Percentiles rank a stretch among this genome's conserved stretches.
phyloP scores from a whole-genome alignment of 768 basidiomycete genomes.

The Russula virescens region DNA sequence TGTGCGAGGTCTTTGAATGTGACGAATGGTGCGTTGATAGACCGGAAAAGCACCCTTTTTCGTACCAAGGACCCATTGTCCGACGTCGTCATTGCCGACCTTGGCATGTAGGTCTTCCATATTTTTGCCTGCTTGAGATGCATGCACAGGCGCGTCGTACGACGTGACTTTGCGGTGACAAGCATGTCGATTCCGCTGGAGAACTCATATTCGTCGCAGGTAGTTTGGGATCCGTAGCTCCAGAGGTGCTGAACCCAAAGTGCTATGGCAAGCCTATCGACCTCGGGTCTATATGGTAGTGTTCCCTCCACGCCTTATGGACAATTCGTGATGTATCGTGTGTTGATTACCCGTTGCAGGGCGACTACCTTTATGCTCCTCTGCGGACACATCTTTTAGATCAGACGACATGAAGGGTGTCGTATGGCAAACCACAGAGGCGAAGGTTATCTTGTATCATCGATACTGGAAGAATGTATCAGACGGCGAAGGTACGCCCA shows the following conservation, averaged over 20 bases:
- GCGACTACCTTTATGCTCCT: slow-evolving; percentile 95
- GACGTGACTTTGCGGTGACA: slow-evolving; percentile 52
- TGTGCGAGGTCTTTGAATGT: not conserved
- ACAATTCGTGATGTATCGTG: too few relatives aligned
- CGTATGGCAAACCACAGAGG: slow-evolving; percentile 77
- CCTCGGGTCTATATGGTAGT: slow-evolving; percentile 87
- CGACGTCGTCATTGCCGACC: slow-evolving; percentile 94
- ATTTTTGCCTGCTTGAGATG: not conserved
- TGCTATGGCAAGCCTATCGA: slow-evolving; percentile 93
- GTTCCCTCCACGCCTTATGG: not conserved
- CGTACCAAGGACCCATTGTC: slow-evolving; percentile 70
- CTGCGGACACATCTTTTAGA: slow-evolving; percentile 93
- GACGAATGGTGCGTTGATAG: slow-evolving; percentile 33
- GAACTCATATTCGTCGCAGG: slow-evolving; percentile 72
- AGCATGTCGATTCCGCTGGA: slow-evolving; percentile 67
- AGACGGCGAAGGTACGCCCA: slow-evolving; percentile 47
- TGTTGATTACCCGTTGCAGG: slow-evolving; percentile 34
- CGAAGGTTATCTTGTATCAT: slow-evolving; percentile 88
- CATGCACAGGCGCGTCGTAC: not conserved
- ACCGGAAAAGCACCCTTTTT: slow-evolving; percentile 95
- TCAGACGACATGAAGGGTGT: slow-evolving; percentile 72
- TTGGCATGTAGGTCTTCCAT: slow-evolving; percentile 73
- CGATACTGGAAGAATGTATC: slow-evolving; percentile 90
- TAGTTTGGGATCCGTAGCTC: slow-evolving; percentile 87
- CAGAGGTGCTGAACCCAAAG: slow-evolving; percentile 76